Percentiles rank a stretch among this genome's conserved stretches.
Conservation (phyloP, 2,329 filamentous ascomycete genomes). For the Aureobasidium sp. region DNA sequence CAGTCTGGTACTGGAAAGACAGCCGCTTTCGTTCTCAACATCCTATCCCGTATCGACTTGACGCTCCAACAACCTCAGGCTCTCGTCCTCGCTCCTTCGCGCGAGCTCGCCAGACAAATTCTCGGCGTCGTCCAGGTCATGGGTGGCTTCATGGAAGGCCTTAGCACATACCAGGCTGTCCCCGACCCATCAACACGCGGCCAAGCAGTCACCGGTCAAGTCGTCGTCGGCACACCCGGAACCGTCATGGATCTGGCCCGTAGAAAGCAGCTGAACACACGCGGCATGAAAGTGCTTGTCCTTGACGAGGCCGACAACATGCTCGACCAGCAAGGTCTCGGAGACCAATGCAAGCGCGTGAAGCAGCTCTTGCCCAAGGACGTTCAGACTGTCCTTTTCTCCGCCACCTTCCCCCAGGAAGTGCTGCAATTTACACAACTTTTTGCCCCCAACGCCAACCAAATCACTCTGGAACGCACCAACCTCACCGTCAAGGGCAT, state of each 20-base stretch:
- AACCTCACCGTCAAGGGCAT: slow-evolving; percentile 96
- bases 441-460: slow-evolving; percentile 80
- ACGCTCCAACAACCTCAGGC: slow-evolving; percentile 68
- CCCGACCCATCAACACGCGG: slow-evolving; percentile 67
- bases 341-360: slow-evolving; percentile 88
- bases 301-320: slow-evolving; percentile 98
- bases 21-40: slow-evolving; percentile 88
- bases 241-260: slow-evolving; percentile 85
- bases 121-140: slow-evolving; percentile 76
- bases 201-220: slow-evolving; percentile 62
- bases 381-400: slow-evolving; percentile 90
- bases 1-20: slow-evolving; percentile 98
- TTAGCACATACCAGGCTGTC: slow-evolving; percentile 75
- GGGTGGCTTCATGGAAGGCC: slow-evolving; percentile 70
- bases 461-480: slow-evolving; percentile 77
- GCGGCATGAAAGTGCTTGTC: slow-evolving; percentile 71
- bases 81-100: slow-evolving; percentile 80
- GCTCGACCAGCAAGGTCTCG: slow-evolving; percentile 90
- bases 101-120: slow-evolving; percentile 92
- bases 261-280: slow-evolving; percentile 64
- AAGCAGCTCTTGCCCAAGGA: slow-evolving; percentile 68
- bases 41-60: slow-evolving; percentile 79
- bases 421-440: slow-evolving; percentile 76
- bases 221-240: slow-evolving; percentile 89
- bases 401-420: slow-evolving; percentile 82